Evolutionary conservation across 805 yeast species (phyloP).

Genomic region (Clavispora santaluciae): DNA sequence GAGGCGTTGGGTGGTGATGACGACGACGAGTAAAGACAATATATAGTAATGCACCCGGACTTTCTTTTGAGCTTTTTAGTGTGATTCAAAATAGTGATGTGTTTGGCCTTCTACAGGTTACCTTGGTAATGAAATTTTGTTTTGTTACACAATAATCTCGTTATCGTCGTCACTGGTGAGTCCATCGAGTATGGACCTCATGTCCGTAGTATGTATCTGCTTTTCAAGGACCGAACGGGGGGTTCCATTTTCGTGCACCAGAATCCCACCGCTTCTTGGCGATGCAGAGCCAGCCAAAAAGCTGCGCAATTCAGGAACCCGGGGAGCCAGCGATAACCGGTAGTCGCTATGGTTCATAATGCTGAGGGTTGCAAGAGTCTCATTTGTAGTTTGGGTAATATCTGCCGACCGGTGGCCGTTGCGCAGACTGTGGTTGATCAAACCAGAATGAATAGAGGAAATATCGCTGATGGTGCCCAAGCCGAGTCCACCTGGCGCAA

Average conservation of each 20-base stretch:
- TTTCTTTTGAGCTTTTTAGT: neutral
- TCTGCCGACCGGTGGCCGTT: conserved; percentile 7
- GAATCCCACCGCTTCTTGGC: neutral
- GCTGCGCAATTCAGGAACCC: conserved; percentile 14
- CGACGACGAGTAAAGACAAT: conserved; percentile 24
- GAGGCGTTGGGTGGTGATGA: conserved; percentile 69
- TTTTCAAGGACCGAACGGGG: conserved; percentile 27
- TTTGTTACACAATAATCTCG: conserved; percentile 8
- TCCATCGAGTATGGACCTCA: conserved; percentile 30
- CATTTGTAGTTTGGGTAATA: conserved; percentile 11
- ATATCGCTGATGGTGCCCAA: conserved; percentile 40
- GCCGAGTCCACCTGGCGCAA: conserved; percentile 19
- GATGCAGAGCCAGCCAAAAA: conserved; percentile 6
- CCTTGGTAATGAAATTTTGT: neutral
- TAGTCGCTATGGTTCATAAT: neutral
- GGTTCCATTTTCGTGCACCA: neutral
- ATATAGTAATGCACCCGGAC: conserved; percentile 6
- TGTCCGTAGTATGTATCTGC: conserved; percentile 29
- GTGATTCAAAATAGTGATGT: too few species aligned
- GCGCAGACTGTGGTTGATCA: conserved; percentile 10
- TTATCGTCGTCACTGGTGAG: conserved; percentile 33
- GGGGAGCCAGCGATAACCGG: conserved; percentile 7
- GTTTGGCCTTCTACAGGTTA: too few species aligned
- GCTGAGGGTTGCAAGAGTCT: conserved; percentile 3
- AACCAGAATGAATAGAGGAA: conserved; percentile 36